phyloP scores from a whole-genome alignment of 495 filamentous ascomycete genomes.

The Hypoxylon crocopeplum region DNA sequence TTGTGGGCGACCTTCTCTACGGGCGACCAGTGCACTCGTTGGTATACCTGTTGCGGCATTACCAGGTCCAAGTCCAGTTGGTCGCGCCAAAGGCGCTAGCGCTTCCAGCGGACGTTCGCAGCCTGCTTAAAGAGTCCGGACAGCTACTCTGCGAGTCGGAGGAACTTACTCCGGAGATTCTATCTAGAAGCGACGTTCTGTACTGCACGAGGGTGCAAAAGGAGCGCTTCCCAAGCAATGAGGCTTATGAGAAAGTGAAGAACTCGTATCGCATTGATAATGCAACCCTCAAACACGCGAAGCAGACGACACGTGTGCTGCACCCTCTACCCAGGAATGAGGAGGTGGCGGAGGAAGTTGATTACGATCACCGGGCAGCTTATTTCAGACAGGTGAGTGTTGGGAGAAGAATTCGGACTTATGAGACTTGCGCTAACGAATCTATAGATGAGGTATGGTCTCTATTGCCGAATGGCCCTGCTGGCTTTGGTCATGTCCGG shows the following conservation, averaged over 20 bases:
- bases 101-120: constrained; percentile 75
- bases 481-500: constrained; percentile 86
- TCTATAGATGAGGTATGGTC: constrained; percentile 91
- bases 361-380: constrained; percentile 94
- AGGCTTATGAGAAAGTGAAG: constrained; percentile 85
- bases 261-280: constrained; percentile 88
- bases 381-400: constrained; percentile 96
- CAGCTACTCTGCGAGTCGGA: constrained; percentile 77
- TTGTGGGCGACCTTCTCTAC: constrained; percentile 89
- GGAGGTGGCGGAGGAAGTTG: constrained; percentile 93
- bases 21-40: constrained; percentile 95
- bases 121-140: constrained; percentile 71
- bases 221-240: constrained; percentile 83
- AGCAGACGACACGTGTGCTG: constrained; percentile 89
- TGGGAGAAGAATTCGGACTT: neutral
- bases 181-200: constrained; percentile 83
- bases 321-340: constrained; percentile 93
- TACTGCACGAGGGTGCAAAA: constrained; percentile 98
- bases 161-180: constrained; percentile 81
- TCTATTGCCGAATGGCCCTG: constrained; percentile 95
- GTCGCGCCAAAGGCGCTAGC: constrained; percentile 81
- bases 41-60: constrained; percentile 90
- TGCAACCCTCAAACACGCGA: constrained; percentile 86
- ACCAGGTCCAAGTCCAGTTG: constrained; percentile 91
- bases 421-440: constrained; percentile 49